A percentile compares a stretch with the other conserved stretches of the same genome.
Evolutionary conservation across 148 eudicot species (phyloP).

Genomic region (Cornus florida): DNA sequence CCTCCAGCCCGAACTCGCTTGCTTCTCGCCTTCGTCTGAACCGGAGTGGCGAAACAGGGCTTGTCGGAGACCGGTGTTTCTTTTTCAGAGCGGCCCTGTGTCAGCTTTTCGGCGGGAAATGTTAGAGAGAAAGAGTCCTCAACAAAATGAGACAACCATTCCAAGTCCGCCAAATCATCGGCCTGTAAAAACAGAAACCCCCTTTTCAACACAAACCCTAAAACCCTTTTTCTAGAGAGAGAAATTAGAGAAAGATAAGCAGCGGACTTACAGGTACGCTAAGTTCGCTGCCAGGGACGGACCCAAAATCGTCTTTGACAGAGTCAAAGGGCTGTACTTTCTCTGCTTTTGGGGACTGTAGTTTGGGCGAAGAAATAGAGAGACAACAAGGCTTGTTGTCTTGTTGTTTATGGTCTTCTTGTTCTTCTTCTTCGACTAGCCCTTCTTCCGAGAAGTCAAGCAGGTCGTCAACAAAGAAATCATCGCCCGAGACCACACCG

Average conservation of each 20-base stretch:
- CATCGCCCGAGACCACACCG: slow-evolving; percentile 31
- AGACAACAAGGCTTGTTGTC: slow-evolving; percentile 7
- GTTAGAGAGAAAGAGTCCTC: slow-evolving; percentile 31
- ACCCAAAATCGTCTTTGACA: slow-evolving; percentile 21
- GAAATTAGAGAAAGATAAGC: background rate
- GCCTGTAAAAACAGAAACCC: slow-evolving; percentile 12
- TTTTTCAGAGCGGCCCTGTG: background rate
- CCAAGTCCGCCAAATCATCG: slow-evolving; percentile 37
- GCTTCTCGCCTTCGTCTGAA: slow-evolving; percentile 44
- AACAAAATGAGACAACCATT: slow-evolving; percentile 41
- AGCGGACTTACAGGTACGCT: slow-evolving; percentile 40
- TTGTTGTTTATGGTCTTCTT: background rate
- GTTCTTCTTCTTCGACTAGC: background rate
- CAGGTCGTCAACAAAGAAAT: slow-evolving; percentile 53
- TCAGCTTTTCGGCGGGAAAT: slow-evolving; percentile 8
- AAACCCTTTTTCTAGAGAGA: background rate
- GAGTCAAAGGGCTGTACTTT: background rate
- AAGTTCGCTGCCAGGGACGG: slow-evolving; percentile 18
- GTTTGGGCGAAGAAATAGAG: slow-evolving; percentile 15
- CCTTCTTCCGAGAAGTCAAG: slow-evolving; percentile 40
- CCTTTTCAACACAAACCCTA: background rate
- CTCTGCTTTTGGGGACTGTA: background rate
- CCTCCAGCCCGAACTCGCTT: slow-evolving; percentile 30
- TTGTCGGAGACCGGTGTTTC: slow-evolving; percentile 3
- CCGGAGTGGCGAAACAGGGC: slow-evolving; percentile 25